Evolutionary conservation across 75 land plant genomes (phyloP).

Genomic region (Pinus albicaulis): DNA sequence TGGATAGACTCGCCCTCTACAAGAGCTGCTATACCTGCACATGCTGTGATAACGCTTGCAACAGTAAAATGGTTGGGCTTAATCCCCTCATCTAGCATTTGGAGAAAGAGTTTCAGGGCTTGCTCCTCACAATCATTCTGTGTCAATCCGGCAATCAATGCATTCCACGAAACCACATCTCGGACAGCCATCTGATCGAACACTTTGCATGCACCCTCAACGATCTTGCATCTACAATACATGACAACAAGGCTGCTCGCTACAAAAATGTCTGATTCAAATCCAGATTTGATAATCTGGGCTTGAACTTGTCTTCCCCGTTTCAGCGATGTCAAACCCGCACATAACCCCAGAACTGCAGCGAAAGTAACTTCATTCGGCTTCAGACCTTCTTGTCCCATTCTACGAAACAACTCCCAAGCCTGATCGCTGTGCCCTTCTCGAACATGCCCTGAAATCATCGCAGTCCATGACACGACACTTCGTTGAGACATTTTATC

Average conservation of each 20-base stretch:
- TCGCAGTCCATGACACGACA: conserved; percentile 17
- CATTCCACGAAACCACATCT: conserved; percentile 65
- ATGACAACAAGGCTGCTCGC: conserved; percentile 43
- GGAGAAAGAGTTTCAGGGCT: conserved; percentile 29
- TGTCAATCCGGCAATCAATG: conserved; percentile 43
- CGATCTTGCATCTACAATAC: conserved; percentile 24
- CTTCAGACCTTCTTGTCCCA: background rate
- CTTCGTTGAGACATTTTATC: conserved; percentile 13
- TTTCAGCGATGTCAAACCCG: conserved; percentile 12
- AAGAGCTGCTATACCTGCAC: conserved; percentile 14
- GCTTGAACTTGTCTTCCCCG: conserved; percentile 43
- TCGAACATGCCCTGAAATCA: conserved; percentile 13
- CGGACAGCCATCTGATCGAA: conserved; percentile 40
- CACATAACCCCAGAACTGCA: conserved; percentile 21
- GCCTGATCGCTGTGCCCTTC: background rate
- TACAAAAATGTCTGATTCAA: conserved; percentile 20
- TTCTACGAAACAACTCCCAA: conserved; percentile 1
- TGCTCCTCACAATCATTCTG: conserved; percentile 11
- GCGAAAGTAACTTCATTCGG: conserved; percentile 5
- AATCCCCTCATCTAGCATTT: conserved; percentile 24
- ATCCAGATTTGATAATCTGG: conserved; percentile 26
- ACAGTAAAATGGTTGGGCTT: conserved; percentile 36
- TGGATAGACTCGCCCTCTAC: conserved; percentile 34
- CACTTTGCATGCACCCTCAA: conserved; percentile 23
- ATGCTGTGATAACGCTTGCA: conserved; percentile 44